A percentile compares a stretch with the other conserved stretches of the same genome.
These are phyloP conservation scores for Plasmopara muralis DNA, from an alignment of 352 stramenopile genomes.

Conservation along the genomic window DNA sequence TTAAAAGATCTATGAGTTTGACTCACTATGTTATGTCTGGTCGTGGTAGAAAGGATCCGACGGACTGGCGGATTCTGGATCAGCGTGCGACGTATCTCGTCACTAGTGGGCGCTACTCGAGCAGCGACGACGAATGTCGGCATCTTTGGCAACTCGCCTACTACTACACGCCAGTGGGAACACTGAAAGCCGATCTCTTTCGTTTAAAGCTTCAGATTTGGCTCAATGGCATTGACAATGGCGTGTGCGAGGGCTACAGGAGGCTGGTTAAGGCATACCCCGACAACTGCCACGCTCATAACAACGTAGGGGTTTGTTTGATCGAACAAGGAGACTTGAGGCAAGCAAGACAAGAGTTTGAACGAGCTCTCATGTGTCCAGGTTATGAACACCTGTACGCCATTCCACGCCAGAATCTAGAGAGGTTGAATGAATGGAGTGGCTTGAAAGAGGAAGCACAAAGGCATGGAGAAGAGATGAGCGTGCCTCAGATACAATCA, in stretches of 20 bases:
- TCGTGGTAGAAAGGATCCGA: conserved; percentile 31
- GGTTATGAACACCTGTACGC: conserved; percentile 14
- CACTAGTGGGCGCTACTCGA: conserved; percentile 4
- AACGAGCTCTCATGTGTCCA: conserved; percentile 13
- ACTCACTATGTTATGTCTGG: conserved; percentile 2
- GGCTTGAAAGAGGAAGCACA: conserved; percentile 5
- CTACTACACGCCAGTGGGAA: conserved; percentile 19
- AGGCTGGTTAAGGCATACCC: conserved; percentile 12
- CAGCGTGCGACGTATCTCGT: conserved; percentile 14
- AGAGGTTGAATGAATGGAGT: conserved; percentile 10
- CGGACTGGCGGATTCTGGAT: conserved; percentile 52
- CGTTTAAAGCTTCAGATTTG: conserved; percentile 16
- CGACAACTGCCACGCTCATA: conserved; percentile 21
- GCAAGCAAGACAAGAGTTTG: conserved; percentile 19
- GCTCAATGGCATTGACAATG: conserved; percentile 6
- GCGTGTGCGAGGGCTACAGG: conserved; percentile 20
- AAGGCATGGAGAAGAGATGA: conserved; percentile 8
- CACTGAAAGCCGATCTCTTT: conserved; percentile 26
- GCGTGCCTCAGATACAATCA: conserved; percentile 4
- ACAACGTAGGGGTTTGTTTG: conserved; percentile 29
- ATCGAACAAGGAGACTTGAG: conserved; percentile 6
- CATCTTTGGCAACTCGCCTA: conserved; percentile 19
- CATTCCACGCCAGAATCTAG: conserved; percentile 10
- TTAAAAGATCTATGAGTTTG: neutral
- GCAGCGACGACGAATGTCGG: conserved; percentile 10